phyloP scores from a whole-genome alignment of 169 alveolate species.

The Plasmodium blacklocki region DNA sequence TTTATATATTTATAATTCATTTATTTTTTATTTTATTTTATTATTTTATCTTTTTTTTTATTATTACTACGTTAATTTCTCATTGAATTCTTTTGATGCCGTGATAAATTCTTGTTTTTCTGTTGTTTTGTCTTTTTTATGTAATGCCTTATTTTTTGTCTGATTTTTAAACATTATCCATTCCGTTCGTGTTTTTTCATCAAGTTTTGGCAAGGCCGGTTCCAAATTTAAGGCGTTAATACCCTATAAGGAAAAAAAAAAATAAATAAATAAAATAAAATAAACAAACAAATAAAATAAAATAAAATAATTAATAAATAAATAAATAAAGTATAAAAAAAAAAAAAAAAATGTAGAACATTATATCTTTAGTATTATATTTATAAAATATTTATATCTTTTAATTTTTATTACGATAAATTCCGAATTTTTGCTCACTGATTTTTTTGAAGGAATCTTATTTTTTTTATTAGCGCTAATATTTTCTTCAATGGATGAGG shows the following conservation, averaged over 20 bases:
- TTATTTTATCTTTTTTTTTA: not conserved
- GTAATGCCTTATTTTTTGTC: conserved; percentile 29
- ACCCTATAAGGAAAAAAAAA: conserved; percentile 50
- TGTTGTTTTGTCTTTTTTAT: conserved; percentile 56
- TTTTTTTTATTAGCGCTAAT: conserved; percentile 37
- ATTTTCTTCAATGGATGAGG: conserved; percentile 53
- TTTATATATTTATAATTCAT: not conserved
- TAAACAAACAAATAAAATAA: not conserved
- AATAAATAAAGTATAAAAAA: not conserved
- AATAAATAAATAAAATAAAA: not conserved
- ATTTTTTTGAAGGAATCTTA: conserved; percentile 33
- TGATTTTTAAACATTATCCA: conserved; percentile 73
- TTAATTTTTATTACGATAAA: conserved; percentile 47
- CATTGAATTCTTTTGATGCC: conserved; percentile 69
- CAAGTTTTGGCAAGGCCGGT: conserved; percentile 77
- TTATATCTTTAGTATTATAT: not conserved
- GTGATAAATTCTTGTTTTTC: conserved; percentile 69
- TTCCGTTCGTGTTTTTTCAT: conserved; percentile 66
- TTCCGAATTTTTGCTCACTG: conserved; percentile 26
- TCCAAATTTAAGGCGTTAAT: conserved; percentile 80
- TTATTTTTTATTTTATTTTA: not conserved
- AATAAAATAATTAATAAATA: not conserved
- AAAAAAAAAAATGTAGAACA: not conserved
- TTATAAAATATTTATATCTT: not conserved
- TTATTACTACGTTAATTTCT: conserved; percentile 61